Percentiles rank a stretch among this genome's conserved stretches.
phyloP scores from a whole-genome alignment of 2,329 filamentous ascomycete species.

The Stagonosporopsis cucurbitacearum region DNA sequence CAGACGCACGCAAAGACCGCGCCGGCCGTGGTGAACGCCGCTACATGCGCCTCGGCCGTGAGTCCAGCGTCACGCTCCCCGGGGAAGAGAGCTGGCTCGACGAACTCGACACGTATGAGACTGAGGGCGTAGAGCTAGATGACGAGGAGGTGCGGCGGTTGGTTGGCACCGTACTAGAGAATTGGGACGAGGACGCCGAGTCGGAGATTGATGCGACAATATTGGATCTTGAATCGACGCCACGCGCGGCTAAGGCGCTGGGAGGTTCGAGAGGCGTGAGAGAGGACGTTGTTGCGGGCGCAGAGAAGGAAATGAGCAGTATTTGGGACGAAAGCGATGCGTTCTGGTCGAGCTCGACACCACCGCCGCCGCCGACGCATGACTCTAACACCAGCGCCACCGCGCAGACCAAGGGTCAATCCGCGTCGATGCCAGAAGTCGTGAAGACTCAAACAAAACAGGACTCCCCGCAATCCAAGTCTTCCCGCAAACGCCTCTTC shows the following conservation, averaged over 20 bases:
- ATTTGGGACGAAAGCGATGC: constrained; percentile 18
- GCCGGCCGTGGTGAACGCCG: constrained; percentile 41
- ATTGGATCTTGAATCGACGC: constrained; percentile 8
- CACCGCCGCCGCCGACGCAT: neutral
- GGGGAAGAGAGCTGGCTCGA: constrained; percentile 42
- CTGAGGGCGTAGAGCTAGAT: constrained; percentile 23
- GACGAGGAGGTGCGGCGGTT: constrained; percentile 29
- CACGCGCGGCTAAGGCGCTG: constrained; percentile 1
- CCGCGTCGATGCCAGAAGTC: neutral
- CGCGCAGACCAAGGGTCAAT: neutral
- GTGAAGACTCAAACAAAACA: too few species aligned
- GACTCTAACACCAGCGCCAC: neutral
- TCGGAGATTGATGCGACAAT: constrained; percentile 8
- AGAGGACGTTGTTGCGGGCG: neutral
- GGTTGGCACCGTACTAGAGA: constrained; percentile 30
- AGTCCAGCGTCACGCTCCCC: constrained; percentile 40
- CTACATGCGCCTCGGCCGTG: constrained; percentile 51
- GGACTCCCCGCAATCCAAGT: neutral
- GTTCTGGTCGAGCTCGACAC: constrained; percentile 10
- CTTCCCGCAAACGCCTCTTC: neutral
- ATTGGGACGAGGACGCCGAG: constrained; percentile 33
- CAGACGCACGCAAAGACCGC: constrained; percentile 23
- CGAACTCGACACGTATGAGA: constrained; percentile 25
- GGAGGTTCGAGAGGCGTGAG: neutral
- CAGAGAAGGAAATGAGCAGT: neutral